Evolutionary conservation across 805 yeast genomes (phyloP), one percentile per base, ranked within the genome.

Genomic region (Barnettozyma botsteinii): DNA sequence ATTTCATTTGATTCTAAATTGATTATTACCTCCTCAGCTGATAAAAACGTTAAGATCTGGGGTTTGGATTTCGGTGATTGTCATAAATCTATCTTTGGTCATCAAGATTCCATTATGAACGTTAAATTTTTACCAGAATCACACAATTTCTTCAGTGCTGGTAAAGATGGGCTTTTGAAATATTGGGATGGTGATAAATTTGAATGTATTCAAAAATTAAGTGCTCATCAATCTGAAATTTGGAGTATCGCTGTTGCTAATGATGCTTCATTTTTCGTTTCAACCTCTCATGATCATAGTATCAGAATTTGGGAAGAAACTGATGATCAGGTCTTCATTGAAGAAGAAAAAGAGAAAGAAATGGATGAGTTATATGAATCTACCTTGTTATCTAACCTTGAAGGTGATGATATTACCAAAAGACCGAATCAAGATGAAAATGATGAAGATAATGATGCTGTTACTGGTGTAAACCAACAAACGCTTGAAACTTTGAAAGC

Each of bases 151-250:
- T 85, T 93, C 65, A 81, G 95, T 41, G 79, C 86, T 42, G 81
- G 91, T 25, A 93, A 93, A 57, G 99, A 93, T 62, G 88, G 85
- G 12, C 63, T 82, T 44, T 75, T 93, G 41, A 93, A 93, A 62
- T 88, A 87, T 62, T 93, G 99, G 99, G 99, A 93, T 61, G 99
- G 98, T 49, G 94, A 85, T 53, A 93, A 93, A 62, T 93, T 93
- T 61, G 96, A 86, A 52, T 85, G 91, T 61, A 78, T 93, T 46
- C 98, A 93, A 62, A 85, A 83, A 53, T 68, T 93, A 24, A 74
- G 77, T 8, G 89, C 83, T 5, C 98, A 93, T 60, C 95, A 87
- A 43, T 75, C 87, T 42, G 98, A 93, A 64, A 94, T 93, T 19
- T 93, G 98, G 98, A 75, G 87, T 29, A 59, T 93, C 35, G 82